phyloP scores from a whole-genome alignment of 2,329 filamentous ascomycete genomes.

The Celoporthe dispersa region DNA sequence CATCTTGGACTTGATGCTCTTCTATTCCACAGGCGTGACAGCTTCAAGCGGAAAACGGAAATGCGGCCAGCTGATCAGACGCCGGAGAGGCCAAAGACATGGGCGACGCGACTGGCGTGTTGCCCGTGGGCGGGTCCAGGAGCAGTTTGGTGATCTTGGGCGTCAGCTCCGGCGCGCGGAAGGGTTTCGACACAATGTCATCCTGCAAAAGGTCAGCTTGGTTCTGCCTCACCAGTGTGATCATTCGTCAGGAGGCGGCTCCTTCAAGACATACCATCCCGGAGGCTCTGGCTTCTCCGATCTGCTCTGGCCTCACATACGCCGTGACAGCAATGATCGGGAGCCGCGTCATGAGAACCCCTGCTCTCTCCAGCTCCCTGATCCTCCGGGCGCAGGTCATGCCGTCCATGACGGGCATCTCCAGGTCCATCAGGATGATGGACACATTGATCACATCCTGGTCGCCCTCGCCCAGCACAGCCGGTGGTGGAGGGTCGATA shows the following conservation, averaged over 20 bases:
- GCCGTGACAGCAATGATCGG: conserved; percentile 84
- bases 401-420: conserved; percentile 84
- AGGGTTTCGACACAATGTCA: conserved; percentile 80
- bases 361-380: conserved; percentile 66
- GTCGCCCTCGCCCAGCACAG: conserved; percentile 34
- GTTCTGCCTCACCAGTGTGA: background rate
- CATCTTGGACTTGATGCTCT: background rate
- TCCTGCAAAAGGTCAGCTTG: conserved; percentile 49
- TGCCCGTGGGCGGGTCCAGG: conserved; percentile 34
- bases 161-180: conserved; percentile 72
- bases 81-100: conserved; percentile 20
- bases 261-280: conserved; percentile 68
- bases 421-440: conserved; percentile 78
- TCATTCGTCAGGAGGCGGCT: background rate
- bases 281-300: conserved; percentile 69
- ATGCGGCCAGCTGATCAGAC: background rate
- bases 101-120: conserved; percentile 19
- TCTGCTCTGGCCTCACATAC: conserved; percentile 76
- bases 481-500: conserved; percentile 8
- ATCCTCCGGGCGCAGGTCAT: conserved; percentile 74
- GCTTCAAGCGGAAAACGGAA: background rate
- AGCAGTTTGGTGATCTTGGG: conserved; percentile 67
- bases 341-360: conserved; percentile 67
- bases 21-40: background rate
- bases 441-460: conserved; percentile 59